Conservation (phyloP, 2,329 filamentous ascomycete species). For the Neofusicoccum cordaticola region DNA sequence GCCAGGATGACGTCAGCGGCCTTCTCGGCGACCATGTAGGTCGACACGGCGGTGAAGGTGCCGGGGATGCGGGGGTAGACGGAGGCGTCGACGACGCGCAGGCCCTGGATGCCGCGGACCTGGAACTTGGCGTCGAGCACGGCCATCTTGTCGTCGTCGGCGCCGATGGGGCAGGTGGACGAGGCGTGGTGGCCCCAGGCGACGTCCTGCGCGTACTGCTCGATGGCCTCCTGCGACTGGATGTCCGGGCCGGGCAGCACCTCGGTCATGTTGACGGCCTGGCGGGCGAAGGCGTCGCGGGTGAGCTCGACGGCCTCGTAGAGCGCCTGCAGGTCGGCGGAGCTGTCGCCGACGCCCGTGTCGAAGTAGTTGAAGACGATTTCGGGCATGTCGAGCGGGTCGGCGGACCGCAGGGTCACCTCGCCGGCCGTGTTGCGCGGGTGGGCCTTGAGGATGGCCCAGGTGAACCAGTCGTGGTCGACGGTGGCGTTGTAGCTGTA, state of each 20-base stretch:
- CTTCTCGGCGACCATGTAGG: constrained; percentile 60
- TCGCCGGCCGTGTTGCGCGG: constrained; percentile 60
- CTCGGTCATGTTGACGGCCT: constrained; percentile 39
- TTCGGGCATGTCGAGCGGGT: constrained; percentile 62
- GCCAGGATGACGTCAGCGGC: constrained; percentile 49
- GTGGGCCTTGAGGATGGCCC: constrained; percentile 60
- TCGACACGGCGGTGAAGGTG: constrained; percentile 51
- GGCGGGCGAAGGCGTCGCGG: constrained; percentile 39
- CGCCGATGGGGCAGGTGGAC: constrained; percentile 56
- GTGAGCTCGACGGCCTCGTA: constrained; percentile 56
- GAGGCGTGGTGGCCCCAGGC: constrained; percentile 54
- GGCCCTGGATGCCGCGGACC: constrained; percentile 53
- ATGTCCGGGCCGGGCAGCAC: constrained; percentile 43
- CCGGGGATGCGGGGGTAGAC: constrained; percentile 58
- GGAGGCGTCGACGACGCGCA: constrained; percentile 62
- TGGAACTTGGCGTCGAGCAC: constrained; percentile 57
- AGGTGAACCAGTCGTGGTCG: constrained; percentile 47
- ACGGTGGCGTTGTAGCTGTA: constrained; percentile 48
- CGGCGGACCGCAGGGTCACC: constrained; percentile 58
- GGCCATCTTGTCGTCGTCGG: constrained; percentile 51
- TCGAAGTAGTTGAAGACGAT: constrained; percentile 49
- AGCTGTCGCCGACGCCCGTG: constrained; percentile 44
- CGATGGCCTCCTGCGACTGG: constrained; percentile 41
- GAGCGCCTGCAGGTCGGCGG: constrained; percentile 52
- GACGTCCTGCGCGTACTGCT: constrained; percentile 29